Conservation (phyloP, 306 rosid genomes). For the Biancaea sappan region DNA sequence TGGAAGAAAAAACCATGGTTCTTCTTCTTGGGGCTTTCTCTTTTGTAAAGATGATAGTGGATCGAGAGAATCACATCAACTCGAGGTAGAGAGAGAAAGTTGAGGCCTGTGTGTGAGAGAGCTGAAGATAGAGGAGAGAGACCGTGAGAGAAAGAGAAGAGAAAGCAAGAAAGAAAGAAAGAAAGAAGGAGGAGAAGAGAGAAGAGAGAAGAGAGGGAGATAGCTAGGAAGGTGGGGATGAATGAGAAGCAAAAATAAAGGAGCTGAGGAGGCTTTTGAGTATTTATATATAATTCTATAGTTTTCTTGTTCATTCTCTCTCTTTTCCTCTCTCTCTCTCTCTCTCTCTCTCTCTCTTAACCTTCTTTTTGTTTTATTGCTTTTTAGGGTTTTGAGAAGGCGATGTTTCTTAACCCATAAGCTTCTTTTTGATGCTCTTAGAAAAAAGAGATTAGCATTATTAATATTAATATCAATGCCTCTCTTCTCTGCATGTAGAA, state of each 20-base stretch:
- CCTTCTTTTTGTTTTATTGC: slow-evolving; percentile 74
- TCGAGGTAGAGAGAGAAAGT: slow-evolving; percentile 37
- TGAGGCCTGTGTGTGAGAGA: too few relatives aligned
- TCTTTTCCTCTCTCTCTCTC: neutral
- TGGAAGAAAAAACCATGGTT: slow-evolving; percentile 84
- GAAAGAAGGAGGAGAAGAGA: slow-evolving; percentile 39
- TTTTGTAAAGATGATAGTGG: slow-evolving; percentile 72
- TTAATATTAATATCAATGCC: slow-evolving; percentile 45
- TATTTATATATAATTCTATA: slow-evolving; percentile 58
- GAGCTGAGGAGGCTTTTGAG: slow-evolving; percentile 59
- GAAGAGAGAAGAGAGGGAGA: slow-evolving; percentile 15
- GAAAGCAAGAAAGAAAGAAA: slow-evolving; percentile 32
- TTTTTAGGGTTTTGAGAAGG: slow-evolving; percentile 84
- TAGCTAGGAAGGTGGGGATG: slow-evolving; percentile 16
- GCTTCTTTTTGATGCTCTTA: slow-evolving; percentile 55
- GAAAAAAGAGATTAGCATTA: slow-evolving; percentile 28
- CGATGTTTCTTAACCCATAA: slow-evolving; percentile 77
- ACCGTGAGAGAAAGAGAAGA: slow-evolving; percentile 27
- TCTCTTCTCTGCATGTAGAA: slow-evolving; percentile 59
- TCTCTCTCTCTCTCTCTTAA: slow-evolving; percentile 8
- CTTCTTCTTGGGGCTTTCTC: slow-evolving; percentile 53
- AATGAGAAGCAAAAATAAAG: slow-evolving; percentile 62
- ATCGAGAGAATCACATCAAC: slow-evolving; percentile 65
- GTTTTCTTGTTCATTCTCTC: slow-evolving; percentile 31
- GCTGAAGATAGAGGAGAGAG: slow-evolving; percentile 22